These are phyloP conservation scores for Aspergillus homomorphus DNA, from an alignment of 495 filamentous ascomycete genomes.

Conservation along the genomic window DNA sequence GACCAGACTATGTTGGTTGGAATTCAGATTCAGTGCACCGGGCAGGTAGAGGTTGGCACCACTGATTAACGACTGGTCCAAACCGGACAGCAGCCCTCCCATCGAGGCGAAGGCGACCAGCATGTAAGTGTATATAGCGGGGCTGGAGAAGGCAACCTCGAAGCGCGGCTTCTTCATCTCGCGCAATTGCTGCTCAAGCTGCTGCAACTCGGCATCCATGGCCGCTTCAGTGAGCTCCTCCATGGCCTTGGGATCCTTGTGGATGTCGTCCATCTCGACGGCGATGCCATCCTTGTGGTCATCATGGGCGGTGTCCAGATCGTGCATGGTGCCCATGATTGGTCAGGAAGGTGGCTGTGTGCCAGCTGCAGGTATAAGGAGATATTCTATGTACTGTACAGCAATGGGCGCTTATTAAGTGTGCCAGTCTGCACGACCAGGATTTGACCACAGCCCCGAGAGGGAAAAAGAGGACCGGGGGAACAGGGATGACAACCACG, in stretches of 20 bases:
- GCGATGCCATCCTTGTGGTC: conserved; percentile 28
- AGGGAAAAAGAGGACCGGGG: background rate
- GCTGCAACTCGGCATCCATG: conserved; percentile 36
- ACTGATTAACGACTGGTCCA: conserved; percentile 59
- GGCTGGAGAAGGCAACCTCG: conserved; percentile 27
- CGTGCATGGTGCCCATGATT: conserved; percentile 33
- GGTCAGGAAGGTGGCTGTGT: background rate
- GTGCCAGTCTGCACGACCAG: background rate
- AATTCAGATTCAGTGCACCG: conserved; percentile 39
- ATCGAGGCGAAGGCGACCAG: conserved; percentile 62
- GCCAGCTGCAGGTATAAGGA: background rate
- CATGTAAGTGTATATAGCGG: conserved; percentile 52
- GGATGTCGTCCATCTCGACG: conserved; percentile 28
- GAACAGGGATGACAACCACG: background rate
- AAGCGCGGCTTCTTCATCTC: conserved; percentile 26
- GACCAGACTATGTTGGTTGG: conserved; percentile 49
- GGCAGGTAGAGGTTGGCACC: conserved; percentile 60
- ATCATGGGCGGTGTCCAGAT: conserved; percentile 28
- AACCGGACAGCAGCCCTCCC: conserved; percentile 59
- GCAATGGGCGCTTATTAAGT: background rate
- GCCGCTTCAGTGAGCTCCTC: conserved; percentile 30
- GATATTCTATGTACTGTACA: background rate
- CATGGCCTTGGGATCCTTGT: conserved; percentile 24
- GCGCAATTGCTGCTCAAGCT: conserved; percentile 33
- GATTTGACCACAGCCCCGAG: background rate